Evolutionary conservation across 345 rosid genomes (phyloP), one percentile per base, ranked within the genome.

Genomic region (Brassica rapa): DNA sequence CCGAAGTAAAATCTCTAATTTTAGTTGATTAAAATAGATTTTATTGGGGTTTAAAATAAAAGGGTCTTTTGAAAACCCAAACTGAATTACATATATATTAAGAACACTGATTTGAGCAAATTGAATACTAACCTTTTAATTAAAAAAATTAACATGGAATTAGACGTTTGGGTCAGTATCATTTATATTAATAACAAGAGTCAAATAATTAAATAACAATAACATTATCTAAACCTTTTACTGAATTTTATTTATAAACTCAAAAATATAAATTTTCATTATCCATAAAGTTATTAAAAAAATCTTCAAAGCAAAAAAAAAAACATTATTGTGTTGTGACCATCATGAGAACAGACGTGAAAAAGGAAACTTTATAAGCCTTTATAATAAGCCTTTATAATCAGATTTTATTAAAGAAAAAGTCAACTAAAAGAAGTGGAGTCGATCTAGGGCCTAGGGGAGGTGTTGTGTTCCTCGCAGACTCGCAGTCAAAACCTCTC

Each of bases 341-440:
- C 21, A 51, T 51, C 21, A 51, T 51, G 56, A 49, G 56, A 49
- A 51, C 74, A 56, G 56, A 51, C 56, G 21, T 15, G 56, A n/a
- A 51, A 46, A 51, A n/a, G 56, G 56, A 51, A 51, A 5, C 19
- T 4, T 51, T 51, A 19, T 19, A 19, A 19, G 21, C 21, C 21
- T 19, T 19, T 19, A 19, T 19, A 19, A 2, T 8, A 37, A 37
- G 61, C 63, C 19, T 4, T 51, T 51, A 1, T 64, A 59, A 61
- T 61, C 68, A 55, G 23, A 75, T 5, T 39, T 43, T 2, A 68
- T 0, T 49, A 15, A 3, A 3, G 53, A 46, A 51, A 51, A 72
- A 78, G 77, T 78, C 82, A 78, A 66, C 73, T 9, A 11, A 57
- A 43, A 12, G 49, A 64, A 43, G 77, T 78, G 25, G 82, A 78